Percentiles rank a stretch among this genome's conserved stretches.
Conservation (phyloP, 2,329 filamentous ascomycete genomes). For the Penicillium sp. region DNA sequence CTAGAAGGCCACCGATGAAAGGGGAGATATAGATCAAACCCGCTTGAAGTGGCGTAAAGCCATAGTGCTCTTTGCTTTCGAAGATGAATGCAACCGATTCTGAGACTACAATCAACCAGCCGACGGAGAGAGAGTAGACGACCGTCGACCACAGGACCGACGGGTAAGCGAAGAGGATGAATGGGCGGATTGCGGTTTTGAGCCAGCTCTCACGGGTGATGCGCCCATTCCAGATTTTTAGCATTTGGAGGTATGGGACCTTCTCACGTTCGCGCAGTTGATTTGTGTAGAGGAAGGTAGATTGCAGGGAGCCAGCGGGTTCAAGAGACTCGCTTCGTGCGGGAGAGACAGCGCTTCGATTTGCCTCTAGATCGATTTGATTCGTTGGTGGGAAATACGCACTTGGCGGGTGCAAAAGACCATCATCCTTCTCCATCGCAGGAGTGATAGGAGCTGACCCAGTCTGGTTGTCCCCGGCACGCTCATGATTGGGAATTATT, state of each 20-base stretch:
- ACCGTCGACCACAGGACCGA: slow-evolving; percentile 81
- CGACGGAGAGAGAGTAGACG: slow-evolving; percentile 80
- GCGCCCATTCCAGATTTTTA: slow-evolving; percentile 71
- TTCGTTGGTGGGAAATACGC: slow-evolving; percentile 2
- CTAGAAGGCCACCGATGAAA: slow-evolving; percentile 79
- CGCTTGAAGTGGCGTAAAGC: slow-evolving; percentile 73
- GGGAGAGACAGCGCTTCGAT: slow-evolving; percentile 21
- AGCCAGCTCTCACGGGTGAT: slow-evolving; percentile 73
- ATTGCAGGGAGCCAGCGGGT: slow-evolving; percentile 21
- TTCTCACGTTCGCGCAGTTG: slow-evolving; percentile 60
- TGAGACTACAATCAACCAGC: slow-evolving; percentile 92
- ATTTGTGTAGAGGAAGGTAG: slow-evolving; percentile 58
- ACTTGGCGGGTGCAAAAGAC: slow-evolving; percentile 10
- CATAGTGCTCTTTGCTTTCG: slow-evolving; percentile 61
- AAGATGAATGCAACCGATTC: slow-evolving; percentile 81
- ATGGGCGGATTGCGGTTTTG: slow-evolving; percentile 69
- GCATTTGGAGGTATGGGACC: slow-evolving; percentile 66
- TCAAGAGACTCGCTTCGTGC: slow-evolving; percentile 32
- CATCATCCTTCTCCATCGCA: slow-evolving; percentile 14
- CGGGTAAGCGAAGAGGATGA: slow-evolving; percentile 82
- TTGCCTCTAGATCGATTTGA: slow-evolving; percentile 29
- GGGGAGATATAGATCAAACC: slow-evolving; percentile 86
- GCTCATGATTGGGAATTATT: too few species aligned
- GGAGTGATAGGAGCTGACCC: slow-evolving; percentile 6
- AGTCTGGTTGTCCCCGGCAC: too few species aligned